phyloP scores from a whole-genome alignment of 495 filamentous ascomycete species.

The Tuber calosporum region DNA sequence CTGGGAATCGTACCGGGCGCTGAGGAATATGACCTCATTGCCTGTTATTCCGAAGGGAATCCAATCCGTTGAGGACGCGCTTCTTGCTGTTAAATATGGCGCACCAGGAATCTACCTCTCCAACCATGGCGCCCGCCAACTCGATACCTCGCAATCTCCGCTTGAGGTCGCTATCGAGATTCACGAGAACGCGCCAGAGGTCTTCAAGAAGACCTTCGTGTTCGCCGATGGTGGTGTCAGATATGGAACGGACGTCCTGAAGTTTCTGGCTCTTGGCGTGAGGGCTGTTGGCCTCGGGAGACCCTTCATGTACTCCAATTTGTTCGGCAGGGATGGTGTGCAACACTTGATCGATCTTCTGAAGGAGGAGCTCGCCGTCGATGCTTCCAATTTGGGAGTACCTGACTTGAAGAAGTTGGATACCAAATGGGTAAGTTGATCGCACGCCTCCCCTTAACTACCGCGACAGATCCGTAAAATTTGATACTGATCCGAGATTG shows the following conservation, averaged over 20 bases:
- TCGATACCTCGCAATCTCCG: conserved; percentile 44
- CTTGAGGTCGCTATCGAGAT: conserved; percentile 46
- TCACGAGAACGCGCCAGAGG: conserved; percentile 39
- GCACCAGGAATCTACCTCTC: conserved; percentile 42
- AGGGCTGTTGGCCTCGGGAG: conserved; percentile 47
- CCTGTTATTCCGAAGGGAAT: conserved; percentile 47
- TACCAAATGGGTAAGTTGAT: conserved; percentile 21
- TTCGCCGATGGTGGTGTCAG: conserved; percentile 48
- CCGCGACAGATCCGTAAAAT: neutral
- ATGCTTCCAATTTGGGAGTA: conserved; percentile 45
- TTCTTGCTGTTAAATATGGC: conserved; percentile 40
- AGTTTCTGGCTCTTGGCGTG: conserved; percentile 47
- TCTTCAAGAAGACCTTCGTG: conserved; percentile 46
- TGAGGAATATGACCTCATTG: conserved; percentile 43
- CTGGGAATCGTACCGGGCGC: conserved; percentile 46
- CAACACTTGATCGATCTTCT: conserved; percentile 41
- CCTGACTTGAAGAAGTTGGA: conserved; percentile 44
- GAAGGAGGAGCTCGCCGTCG: conserved; percentile 43
- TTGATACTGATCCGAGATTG: neutral
- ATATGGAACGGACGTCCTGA: conserved; percentile 47
- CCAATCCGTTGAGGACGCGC: conserved; percentile 45
- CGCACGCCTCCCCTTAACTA: neutral
- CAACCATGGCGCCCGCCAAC: conserved; percentile 47
- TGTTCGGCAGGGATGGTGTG: conserved; percentile 45
- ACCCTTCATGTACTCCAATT: conserved; percentile 45